Base-by-base conservation (phyloP, 129 eudicot species). In the Deinandra increscens region DNA sequence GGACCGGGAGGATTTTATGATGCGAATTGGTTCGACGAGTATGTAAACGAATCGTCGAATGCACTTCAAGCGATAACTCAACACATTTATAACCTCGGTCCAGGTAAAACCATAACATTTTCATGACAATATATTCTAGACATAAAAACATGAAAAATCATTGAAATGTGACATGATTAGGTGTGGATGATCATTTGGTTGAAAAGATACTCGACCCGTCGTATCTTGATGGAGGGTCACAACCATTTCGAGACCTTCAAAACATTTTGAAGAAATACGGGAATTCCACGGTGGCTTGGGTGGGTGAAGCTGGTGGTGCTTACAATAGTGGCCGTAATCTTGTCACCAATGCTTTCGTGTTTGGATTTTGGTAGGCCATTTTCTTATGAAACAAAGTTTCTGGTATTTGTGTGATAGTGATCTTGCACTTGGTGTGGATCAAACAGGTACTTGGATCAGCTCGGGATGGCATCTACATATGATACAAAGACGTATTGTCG, bases 261-360 rank as follows among this genome's bases (percentile, higher is more conserved):
- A 78, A 17, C 44, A 72, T 72, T 36, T 61, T 82, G 23, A 58
- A 75, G 53, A 31, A n/a, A 26, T 76, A 72, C 13, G 69, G 80
- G 31, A 86, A 85, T 50, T 86, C 80, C 78, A 20, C 88, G 2
- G 80, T 77, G 17, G 88, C 96, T 1, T 89, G 96, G 93, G 88
- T 89, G 42, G 88, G 96, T 44, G 93, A 89, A 75, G 78, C 96
- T 0, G 94, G 93, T 26, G 93, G 96, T 36, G 96, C 96, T 43
- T 89, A 86, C 45, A 89, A 86, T 45, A 89, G 96, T 33, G 96
- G 96, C 66, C 90, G 85, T 75, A 84, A 80, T 71, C 70, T 75
- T 59, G 84, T 84, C 9, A 70, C 85, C 1, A 77, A 86, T 7
- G 64, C 92, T 49, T 89, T 89, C 51, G 86, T 79, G 22, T 60